phyloP scores from a whole-genome alignment of 2,329 filamentous ascomycete species.

The Paramyrothecium sp. region DNA sequence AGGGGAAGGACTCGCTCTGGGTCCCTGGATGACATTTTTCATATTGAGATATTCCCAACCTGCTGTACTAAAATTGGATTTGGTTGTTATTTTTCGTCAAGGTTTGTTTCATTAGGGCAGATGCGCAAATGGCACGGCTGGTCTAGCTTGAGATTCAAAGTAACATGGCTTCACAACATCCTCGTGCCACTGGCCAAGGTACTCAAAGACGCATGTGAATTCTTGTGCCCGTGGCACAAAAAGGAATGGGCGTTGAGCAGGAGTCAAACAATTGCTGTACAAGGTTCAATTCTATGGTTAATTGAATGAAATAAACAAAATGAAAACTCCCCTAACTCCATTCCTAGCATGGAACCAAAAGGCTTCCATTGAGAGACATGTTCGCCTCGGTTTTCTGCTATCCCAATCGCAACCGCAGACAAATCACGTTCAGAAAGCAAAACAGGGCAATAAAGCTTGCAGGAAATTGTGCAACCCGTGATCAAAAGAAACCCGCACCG shows the following conservation, averaged over 20 bases:
- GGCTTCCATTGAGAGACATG: too few relatives aligned
- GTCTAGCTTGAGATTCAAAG: too few relatives aligned
- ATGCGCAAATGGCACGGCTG: too few relatives aligned
- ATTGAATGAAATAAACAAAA: neutral
- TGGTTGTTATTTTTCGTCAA: neutral
- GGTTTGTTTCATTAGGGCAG: neutral
- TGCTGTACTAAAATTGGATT: neutral
- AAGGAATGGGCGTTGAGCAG: too few relatives aligned
- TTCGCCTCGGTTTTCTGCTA: neutral
- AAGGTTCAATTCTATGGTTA: neutral
- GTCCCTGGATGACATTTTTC: neutral
- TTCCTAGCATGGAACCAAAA: neutral
- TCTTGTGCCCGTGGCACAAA: too few relatives aligned
- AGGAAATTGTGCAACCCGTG: neutral
- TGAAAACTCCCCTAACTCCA: neutral
- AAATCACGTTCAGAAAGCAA: neutral
- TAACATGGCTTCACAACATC: too few relatives aligned
- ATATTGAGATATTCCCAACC: neutral
- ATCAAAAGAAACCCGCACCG: too few relatives aligned
- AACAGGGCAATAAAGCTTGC: neutral
- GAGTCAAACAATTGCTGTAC: too few relatives aligned
- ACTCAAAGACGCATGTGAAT: too few relatives aligned
- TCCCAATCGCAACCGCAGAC: neutral
- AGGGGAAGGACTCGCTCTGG: neutral
- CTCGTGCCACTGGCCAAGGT: too few relatives aligned